Percentiles rank a stretch among this genome's conserved stretches.
These are phyloP conservation scores for Colletotrichum noveboracense DNA, from an alignment of 2,329 filamentous ascomycete genomes.

Conservation along the genomic window DNA sequence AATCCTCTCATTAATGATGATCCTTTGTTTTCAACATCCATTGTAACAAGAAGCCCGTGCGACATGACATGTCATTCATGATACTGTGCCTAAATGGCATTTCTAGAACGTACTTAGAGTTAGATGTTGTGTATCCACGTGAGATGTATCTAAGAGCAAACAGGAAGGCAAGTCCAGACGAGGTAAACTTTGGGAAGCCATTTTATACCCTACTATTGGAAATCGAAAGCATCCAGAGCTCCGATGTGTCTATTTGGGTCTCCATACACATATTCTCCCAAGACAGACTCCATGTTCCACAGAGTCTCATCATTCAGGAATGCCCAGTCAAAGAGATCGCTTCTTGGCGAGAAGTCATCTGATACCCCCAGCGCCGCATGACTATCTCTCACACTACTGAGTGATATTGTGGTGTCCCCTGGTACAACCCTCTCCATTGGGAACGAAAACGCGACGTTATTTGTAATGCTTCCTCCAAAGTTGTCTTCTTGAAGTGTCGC, in stretches of 20 bases:
- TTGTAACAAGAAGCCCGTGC: neutral
- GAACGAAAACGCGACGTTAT: neutral
- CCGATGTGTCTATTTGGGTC: neutral
- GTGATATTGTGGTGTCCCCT: neutral
- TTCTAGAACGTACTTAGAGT: neutral
- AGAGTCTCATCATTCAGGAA: slow-evolving; percentile 22
- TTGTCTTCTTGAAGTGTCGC: neutral
- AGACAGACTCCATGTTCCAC: slow-evolving; percentile 24
- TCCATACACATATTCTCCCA: slow-evolving; percentile 24
- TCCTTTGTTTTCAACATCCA: neutral
- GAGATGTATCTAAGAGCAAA: neutral
- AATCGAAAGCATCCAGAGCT: neutral
- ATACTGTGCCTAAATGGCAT: neutral
- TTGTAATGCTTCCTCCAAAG: neutral
- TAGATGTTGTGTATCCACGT: neutral
- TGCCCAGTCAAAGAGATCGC: slow-evolving; percentile 11
- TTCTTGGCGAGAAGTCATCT: neutral
- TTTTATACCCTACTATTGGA: neutral
- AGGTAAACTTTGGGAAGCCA: neutral
- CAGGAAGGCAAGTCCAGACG: neutral
- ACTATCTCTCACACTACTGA: neutral
- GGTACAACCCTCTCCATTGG: neutral
- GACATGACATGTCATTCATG: neutral
- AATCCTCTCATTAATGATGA: neutral
- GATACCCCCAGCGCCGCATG: neutral